phyloP scores from a whole-genome alignment of 139 green algal species.

The Edaphochlamys debaryana region DNA sequence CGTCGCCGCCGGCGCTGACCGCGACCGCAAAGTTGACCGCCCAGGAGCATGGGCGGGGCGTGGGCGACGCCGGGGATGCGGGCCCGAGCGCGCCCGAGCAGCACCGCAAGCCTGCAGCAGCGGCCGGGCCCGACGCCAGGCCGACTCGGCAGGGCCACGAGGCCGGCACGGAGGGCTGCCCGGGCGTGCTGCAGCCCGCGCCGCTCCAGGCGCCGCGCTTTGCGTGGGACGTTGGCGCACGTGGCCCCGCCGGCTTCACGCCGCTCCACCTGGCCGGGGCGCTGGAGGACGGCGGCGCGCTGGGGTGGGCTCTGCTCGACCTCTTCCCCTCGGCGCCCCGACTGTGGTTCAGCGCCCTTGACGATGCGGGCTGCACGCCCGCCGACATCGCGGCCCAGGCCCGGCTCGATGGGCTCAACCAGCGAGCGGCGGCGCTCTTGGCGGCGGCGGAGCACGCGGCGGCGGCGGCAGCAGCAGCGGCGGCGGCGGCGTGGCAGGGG shows the following conservation, averaged over 20 bases:
- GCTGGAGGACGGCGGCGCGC: constrained; percentile 7
- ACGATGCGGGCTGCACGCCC: background rate
- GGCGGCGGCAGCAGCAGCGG: background rate
- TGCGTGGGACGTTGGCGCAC: constrained; percentile 4
- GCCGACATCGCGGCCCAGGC: constrained; percentile 13
- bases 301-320: constrained; percentile 11
- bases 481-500: background rate
- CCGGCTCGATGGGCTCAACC: background rate
- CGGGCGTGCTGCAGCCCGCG: background rate
- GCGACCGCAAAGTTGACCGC: too few relatives aligned
- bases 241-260: constrained; percentile 5
- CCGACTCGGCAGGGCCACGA: too few relatives aligned
- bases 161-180: too few relatives aligned
- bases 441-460: background rate
- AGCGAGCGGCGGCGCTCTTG: background rate
- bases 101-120: too few relatives aligned
- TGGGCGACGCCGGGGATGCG: background rate
- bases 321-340: background rate
- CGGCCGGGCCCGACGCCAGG: too few relatives aligned
- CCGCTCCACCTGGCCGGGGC: constrained; percentile 15
- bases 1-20: background rate
- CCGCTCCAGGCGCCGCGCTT: background rate
- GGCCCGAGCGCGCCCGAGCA: too few relatives aligned
- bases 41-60: background rate
- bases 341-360: background rate